Conservation (phyloP, 2,329 filamentous ascomycete species). For the Pseudogymnoascus sp. region DNA sequence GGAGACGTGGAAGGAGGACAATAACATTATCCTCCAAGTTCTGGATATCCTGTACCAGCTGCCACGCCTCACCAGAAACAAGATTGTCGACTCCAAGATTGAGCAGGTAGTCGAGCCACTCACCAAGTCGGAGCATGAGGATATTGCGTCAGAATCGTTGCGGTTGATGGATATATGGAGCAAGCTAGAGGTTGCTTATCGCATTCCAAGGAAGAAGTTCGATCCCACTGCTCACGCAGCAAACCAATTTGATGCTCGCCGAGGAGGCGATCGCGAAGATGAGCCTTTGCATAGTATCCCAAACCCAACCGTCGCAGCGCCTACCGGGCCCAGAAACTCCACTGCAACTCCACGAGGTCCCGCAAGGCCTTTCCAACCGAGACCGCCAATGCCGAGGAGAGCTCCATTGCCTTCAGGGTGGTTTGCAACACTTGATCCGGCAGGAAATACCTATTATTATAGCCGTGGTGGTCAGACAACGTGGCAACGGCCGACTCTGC, state of each 20-base stretch:
- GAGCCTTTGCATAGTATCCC: conserved; percentile 30
- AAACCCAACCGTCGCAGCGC: conserved; percentile 21
- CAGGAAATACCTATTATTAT: conserved; percentile 79
- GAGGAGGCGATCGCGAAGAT: conserved; percentile 54
- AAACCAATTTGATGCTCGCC: conserved; percentile 51
- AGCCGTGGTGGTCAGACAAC: conserved; percentile 68
- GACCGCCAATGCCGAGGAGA: conserved; percentile 50
- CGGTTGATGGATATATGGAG: conserved; percentile 77
- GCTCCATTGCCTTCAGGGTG: conserved; percentile 70
- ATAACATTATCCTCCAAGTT: conserved; percentile 82
- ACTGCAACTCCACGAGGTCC: conserved; percentile 22
- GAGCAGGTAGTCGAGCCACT: conserved; percentile 71
- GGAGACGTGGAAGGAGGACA: conserved; percentile 83
- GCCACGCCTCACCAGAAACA: conserved; percentile 88
- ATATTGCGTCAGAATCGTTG: conserved; percentile 64
- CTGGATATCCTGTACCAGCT: conserved; percentile 83
- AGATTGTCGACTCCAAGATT: conserved; percentile 93
- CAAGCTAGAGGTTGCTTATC: conserved; percentile 81
- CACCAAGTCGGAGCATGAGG: conserved; percentile 59
- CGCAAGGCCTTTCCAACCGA: conserved; percentile 42
- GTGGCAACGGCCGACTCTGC: conserved; percentile 69
- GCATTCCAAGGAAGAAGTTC: conserved; percentile 83
- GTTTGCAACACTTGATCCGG: conserved; percentile 62
- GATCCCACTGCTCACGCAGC: conserved; percentile 56
- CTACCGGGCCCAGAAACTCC: conserved; percentile 39